These are phyloP conservation scores for Cytospora chrysosperma DNA, from an alignment of 2,329 filamentous ascomycete genomes.

Conservation along the genomic window DNA sequence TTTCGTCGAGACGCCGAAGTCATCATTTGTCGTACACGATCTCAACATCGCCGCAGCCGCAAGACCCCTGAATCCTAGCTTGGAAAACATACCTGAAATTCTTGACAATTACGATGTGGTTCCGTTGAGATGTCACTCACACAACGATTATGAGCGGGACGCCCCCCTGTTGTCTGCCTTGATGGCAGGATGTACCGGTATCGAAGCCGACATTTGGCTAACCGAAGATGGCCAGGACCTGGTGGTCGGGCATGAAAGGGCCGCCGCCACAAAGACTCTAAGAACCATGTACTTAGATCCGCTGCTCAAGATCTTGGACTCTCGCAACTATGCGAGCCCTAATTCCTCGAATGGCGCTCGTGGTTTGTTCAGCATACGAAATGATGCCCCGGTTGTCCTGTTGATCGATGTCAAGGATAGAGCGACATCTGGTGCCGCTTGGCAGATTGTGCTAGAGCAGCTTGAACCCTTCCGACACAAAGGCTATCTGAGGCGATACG, in stretches of 20 bases:
- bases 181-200: slow-evolving; percentile 56
- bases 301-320: slow-evolving; percentile 55
- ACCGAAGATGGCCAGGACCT: slow-evolving; percentile 48
- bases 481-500: slow-evolving; percentile 55
- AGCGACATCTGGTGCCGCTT: slow-evolving; percentile 46
- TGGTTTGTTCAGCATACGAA: slow-evolving; percentile 57
- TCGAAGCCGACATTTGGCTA: slow-evolving; percentile 70
- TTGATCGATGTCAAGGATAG: slow-evolving; percentile 69
- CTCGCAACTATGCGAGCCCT: slow-evolving; percentile 43
- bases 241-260: slow-evolving; percentile 61
- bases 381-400: slow-evolving; percentile 55
- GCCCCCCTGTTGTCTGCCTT: slow-evolving; percentile 63
- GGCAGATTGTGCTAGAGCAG: slow-evolving; percentile 52
- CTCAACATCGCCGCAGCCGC: not conserved
- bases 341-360: slow-evolving; percentile 21
- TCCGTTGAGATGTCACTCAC: slow-evolving; percentile 52
- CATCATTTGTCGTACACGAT: not conserved
- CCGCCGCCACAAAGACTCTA: slow-evolving; percentile 58
- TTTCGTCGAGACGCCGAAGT: not conserved
- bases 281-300: slow-evolving; percentile 63
- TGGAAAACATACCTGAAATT: not conserved
- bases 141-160: slow-evolving; percentile 69
- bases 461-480: slow-evolving; percentile 57
- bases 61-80: not conserved
- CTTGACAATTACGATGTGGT: not conserved